A percentile compares a stretch with the other conserved stretches of the same genome.
Evolutionary conservation across 2,329 filamentous ascomycete species (phyloP).

Genomic region (Ramularia endophylla): DNA sequence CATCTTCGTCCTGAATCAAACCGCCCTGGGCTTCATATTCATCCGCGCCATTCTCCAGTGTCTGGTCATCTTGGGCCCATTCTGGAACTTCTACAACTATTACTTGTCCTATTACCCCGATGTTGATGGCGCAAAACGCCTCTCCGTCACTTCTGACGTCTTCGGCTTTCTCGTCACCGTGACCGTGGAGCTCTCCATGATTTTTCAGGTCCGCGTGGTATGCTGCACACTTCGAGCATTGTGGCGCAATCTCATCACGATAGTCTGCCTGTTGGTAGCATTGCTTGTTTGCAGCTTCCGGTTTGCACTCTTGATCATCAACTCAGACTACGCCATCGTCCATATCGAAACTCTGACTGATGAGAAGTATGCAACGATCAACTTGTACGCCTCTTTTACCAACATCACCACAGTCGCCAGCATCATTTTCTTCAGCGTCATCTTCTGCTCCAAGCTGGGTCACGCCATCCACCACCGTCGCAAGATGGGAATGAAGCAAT

Average conservation of each 20-base stretch:
- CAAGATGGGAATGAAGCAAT: slow-evolving; percentile 53
- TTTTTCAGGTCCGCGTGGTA: slow-evolving; percentile 59
- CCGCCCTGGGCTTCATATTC: slow-evolving; percentile 55
- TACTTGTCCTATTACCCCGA: slow-evolving; percentile 22
- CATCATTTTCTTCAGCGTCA: slow-evolving; percentile 56
- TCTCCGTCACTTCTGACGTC: slow-evolving; percentile 44
- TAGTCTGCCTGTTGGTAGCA: slow-evolving; percentile 44
- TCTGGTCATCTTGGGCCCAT: slow-evolving; percentile 56
- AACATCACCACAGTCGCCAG: slow-evolving; percentile 50
- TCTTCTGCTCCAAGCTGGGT: slow-evolving; percentile 58
- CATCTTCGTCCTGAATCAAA: slow-evolving; percentile 60
- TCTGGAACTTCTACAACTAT: slow-evolving; percentile 46
- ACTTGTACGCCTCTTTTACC: slow-evolving; percentile 39
- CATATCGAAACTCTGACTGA: slow-evolving; percentile 11
- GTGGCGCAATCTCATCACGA: slow-evolving; percentile 43
- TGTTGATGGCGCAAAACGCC: slow-evolving; percentile 9
- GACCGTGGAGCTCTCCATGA: slow-evolving; percentile 53
- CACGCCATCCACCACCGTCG: slow-evolving; percentile 52
- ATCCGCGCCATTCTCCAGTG: slow-evolving; percentile 54
- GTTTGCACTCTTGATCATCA: slow-evolving; percentile 47
- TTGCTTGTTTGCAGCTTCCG: slow-evolving; percentile 50
- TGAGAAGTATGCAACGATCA: slow-evolving; percentile 15
- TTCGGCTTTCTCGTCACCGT: slow-evolving; percentile 49
- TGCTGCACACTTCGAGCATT: slow-evolving; percentile 43
- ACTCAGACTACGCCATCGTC: slow-evolving; percentile 28